Base-by-base conservation (phyloP, 495 filamentous ascomycete genomes). In the Apodospora peruviana region DNA sequence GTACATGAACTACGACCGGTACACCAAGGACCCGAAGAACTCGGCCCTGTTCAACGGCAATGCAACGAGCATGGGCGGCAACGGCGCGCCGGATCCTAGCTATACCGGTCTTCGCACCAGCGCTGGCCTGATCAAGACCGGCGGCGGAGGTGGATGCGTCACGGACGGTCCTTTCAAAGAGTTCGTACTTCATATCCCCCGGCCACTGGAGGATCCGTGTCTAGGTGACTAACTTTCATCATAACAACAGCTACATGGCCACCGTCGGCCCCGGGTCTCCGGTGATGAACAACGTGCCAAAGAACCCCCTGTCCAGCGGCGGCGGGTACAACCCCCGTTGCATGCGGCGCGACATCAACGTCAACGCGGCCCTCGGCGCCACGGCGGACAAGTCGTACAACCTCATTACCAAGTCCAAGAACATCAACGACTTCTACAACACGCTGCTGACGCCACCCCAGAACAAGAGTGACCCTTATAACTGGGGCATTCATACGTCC, bases 311-410 rank as follows among this genome's bases (percentile, higher is more conserved):
- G 12, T 18, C 52, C 22, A 57, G 70, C 50, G 68, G 70, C 34
- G 56, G 66, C 1, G 66, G 60, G 1, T 58, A 62, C 57, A 84
- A 83, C 65, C 83, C 79, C 1, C 78, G 84, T 42, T 87, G 86
- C 52, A 62, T 90, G 43, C 75, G 66, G 23, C 78, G 87, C 9
- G 85, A 88, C 55, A 66, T 90, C 47, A 78, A 76, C 45, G 60
- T 71, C 12, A 65, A 68, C 12, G 77, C 74, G 25, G 72, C 71
- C 27, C 80, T 79, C 47, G 59, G 56, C n/a, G 66, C 68, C 1
- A 58, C 52, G 1, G 59, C 59, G 17, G 57, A 58, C 40, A 36
- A 48, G 29, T 47, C 47, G 2, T 46, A 56, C 45, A 46, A 50
- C 40, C 66, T 82, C 3, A 76, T 82, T 43, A 61, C 62, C 17